Base-by-base conservation (phyloP, 106 monocot genomes). In the Hemerocallis citrina region DNA sequence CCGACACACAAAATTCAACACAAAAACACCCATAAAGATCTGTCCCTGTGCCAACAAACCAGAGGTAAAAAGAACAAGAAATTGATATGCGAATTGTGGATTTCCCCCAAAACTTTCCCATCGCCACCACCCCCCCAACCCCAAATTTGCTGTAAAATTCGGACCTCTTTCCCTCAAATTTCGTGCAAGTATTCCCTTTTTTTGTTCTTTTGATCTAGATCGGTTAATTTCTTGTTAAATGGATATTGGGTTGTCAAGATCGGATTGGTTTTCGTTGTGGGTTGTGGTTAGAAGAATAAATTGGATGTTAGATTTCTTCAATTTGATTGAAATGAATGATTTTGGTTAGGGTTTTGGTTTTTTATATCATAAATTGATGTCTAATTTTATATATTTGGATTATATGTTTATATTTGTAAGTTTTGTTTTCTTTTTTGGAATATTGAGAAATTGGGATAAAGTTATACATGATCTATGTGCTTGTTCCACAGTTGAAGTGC, bases 401-500 rank as follows among this genome's bases (percentile, higher is more conserved):
- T 0, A 42, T 39, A n/a, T 52, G 27, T 7, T 45, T 7, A 6
- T 37, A 22, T 59, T 39, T 37, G 32, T 15, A 22, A 6, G 37
- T 40, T 5, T 47, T 34, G 11, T 15, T 22, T 22, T 33, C 8
- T 45, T 31, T 14, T 37, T 7, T 56, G 23, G 34, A 34, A 48
- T 50, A 39, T 29, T 61, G 17, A 35, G 27, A 4, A 32, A 13
- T 28, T 71, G 39, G 29, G 41, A 42, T 61, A n/a, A 27, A 61
- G 28, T 63, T 42, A 44, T 64, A 57, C 25, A 57, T 72, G 64
- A 72, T 44, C 65, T 34, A 61, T 55, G 44, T 61, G 19, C 34
- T 66, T 67, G 66, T 67, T 74, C 34, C 49, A 57, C 57, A 55
- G 54, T 56, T 56, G 20, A 55, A 64, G 46, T 61, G 72, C 73